Percentiles rank a stretch among this genome's conserved stretches.
These are phyloP conservation scores for Zygosaccharomyces pseudorouxii DNA, from an alignment of 805 yeast genomes.

Conservation along the genomic window DNA sequence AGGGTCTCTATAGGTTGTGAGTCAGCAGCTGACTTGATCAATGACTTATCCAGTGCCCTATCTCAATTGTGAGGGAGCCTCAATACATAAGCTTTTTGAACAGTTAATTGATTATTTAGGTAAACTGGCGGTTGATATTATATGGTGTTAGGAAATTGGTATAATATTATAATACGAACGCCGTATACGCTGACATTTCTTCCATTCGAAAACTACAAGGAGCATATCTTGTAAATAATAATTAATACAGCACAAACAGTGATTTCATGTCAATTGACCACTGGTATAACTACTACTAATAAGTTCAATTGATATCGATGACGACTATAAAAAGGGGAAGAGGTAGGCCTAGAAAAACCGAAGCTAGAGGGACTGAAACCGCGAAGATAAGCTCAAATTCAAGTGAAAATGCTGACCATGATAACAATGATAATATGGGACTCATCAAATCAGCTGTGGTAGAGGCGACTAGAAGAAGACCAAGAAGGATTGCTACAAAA, in stretches of 20 bases:
- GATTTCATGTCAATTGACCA: neutral
- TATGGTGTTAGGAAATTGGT: neutral
- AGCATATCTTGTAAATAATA: conserved; percentile 3
- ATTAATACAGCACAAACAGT: neutral
- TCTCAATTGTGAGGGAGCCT: neutral
- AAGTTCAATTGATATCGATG: neutral
- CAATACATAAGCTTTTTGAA: neutral
- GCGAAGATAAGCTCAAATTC: neutral
- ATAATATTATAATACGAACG: neutral
- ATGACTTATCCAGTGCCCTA: conserved; percentile 59
- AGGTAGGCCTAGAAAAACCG: conserved; percentile 20
- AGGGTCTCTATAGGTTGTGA: conserved; percentile 82
- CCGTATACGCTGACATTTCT: conserved; percentile 4
- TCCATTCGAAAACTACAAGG: conserved; percentile 13
- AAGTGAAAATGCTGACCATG: neutral
- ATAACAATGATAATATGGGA: conserved; percentile 1
- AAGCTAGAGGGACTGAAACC: neutral
- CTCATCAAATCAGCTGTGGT: conserved; percentile 13
- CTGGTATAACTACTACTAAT: neutral
- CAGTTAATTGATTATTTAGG: too few relatives aligned
- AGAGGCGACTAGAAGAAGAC: conserved; percentile 9
- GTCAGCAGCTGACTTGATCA: conserved; percentile 67
- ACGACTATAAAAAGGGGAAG: conserved; percentile 15
- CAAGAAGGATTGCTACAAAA: conserved; percentile 14
- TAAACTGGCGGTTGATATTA: neutral